Conservation (phyloP, 2,329 filamentous ascomycete genomes). For the Metarhizium guizhouense region DNA sequence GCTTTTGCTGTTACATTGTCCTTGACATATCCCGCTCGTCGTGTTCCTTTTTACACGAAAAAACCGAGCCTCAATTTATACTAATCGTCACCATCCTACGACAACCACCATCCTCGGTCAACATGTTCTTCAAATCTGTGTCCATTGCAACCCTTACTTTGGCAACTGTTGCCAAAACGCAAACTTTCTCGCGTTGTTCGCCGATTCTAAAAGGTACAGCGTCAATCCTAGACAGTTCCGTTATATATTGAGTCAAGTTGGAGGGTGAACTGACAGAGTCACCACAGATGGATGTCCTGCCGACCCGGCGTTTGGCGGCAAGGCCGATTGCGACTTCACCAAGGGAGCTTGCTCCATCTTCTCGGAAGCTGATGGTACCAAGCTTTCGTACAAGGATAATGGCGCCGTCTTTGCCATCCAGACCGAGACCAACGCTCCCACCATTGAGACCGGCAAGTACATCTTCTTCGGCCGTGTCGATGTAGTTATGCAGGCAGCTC, state of each 20-base stretch:
- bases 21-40: not conserved
- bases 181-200: slow-evolving; percentile 31
- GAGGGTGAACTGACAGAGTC: not conserved
- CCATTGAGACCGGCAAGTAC: slow-evolving; percentile 73
- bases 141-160: slow-evolving; percentile 38
- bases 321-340: slow-evolving; percentile 62
- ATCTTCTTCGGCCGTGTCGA: slow-evolving; percentile 94
- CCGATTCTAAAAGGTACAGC: slow-evolving; percentile 36
- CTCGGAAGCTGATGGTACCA: slow-evolving; percentile 36
- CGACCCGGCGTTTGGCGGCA: slow-evolving; percentile 64
- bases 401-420: slow-evolving; percentile 59
- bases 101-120: slow-evolving; percentile 3
- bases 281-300: slow-evolving; percentile 52
- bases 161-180: slow-evolving; percentile 44
- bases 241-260: not conserved
- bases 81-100: not conserved
- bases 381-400: slow-evolving; percentile 35
- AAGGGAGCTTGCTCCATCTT: slow-evolving; percentile 56
- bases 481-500: slow-evolving; percentile 66
- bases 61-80: no score
- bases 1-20: not conserved
- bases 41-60: no score
- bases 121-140: slow-evolving; percentile 36
- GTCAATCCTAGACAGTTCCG: no score
- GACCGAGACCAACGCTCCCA: slow-evolving; percentile 55